Base-by-base conservation (phyloP, 768 basidiomycete species). In the Rhizopogon sp. region DNA sequence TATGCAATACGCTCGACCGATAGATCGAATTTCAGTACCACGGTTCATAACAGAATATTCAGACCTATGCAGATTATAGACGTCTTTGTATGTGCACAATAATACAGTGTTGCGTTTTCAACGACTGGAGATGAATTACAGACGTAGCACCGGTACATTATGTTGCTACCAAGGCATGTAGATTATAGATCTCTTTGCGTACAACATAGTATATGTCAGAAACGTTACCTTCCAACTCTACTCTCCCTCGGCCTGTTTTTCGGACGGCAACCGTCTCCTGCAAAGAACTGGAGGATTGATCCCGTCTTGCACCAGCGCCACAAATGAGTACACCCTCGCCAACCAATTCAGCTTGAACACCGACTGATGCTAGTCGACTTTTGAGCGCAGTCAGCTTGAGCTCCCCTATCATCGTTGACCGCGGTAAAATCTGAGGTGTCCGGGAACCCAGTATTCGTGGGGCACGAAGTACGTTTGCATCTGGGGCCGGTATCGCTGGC, bases 251-350 rank as follows among this genome's bases (percentile, higher is more conserved):
- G 3, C 80, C 91, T 22, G 87, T 79, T 77, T 98, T 99, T 61
- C 87, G 77, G 29, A 98, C 96, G 0, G 93, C 88, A 5, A 98
- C 94, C 3, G 85, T 80, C 52, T 88, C 84, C 56, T 81, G 78
- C 31, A 82, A 65, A 33, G 74, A 62, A 52, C 82, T 79, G 35
- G 76, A 66, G 29, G 71, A 66, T 43, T 72, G 64, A 57, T 61
- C 60, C 66, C 72, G 59, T 68, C 72, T 80, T 16, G 78, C 83
- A 35, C 76, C 82, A 7, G 78, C 75, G 39, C 86, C 88, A 65
- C 97, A 99, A 37, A 99, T 81, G 29, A 99, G 77, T 8, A 96
- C 89, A 74, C 97, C 97, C 72, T 98, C 96, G 22, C 96, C 96
- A n/a, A 94, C 87, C 54, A 98, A 85, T 69, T 98, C 95, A 0